Conservation (phyloP, 805 yeast genomes). For the Suhomyces xylopsoci region DNA sequence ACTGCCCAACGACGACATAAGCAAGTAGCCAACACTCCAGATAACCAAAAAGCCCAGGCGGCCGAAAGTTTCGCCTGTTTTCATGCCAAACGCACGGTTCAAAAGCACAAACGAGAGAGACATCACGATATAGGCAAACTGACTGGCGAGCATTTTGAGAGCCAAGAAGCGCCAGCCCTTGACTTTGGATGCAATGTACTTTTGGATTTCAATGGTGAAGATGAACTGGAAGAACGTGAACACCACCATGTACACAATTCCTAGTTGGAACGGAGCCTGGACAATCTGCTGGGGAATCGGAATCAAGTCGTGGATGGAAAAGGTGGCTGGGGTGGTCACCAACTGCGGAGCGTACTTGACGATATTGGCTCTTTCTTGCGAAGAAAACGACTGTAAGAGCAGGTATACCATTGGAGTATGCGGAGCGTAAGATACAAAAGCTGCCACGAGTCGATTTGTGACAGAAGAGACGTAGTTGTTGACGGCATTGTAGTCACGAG, state of each 20-base stretch:
- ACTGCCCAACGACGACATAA: constrained; percentile 31
- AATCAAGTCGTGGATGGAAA: constrained; percentile 18
- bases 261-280: constrained; percentile 33
- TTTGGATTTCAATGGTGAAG: constrained; percentile 24
- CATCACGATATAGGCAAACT: constrained; percentile 25
- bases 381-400: constrained; percentile 12
- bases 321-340: constrained; percentile 23
- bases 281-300: constrained; percentile 24
- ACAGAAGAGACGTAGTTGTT: constrained; percentile 18
- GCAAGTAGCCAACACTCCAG: constrained; percentile 29
- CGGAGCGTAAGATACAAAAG: constrained; percentile 16
- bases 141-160: constrained; percentile 25
- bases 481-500: constrained; percentile 32
- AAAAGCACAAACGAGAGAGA: constrained; percentile 27
- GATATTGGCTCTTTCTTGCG: constrained; percentile 7
- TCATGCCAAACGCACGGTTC: constrained; percentile 28
- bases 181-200: constrained; percentile 23
- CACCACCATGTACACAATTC: constrained; percentile 28
- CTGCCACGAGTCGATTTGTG: constrained; percentile 13
- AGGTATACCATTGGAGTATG: constrained; percentile 15
- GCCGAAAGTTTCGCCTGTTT: constrained; percentile 22
- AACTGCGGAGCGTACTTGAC: constrained; percentile 19
- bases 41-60: constrained; percentile 31
- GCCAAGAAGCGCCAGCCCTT: constrained; percentile 23
- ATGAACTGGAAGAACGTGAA: constrained; percentile 35